Evolutionary conservation across 192 early-diverging fungal genomes (phyloP).

Genomic region (Coemansia sp.): DNA sequence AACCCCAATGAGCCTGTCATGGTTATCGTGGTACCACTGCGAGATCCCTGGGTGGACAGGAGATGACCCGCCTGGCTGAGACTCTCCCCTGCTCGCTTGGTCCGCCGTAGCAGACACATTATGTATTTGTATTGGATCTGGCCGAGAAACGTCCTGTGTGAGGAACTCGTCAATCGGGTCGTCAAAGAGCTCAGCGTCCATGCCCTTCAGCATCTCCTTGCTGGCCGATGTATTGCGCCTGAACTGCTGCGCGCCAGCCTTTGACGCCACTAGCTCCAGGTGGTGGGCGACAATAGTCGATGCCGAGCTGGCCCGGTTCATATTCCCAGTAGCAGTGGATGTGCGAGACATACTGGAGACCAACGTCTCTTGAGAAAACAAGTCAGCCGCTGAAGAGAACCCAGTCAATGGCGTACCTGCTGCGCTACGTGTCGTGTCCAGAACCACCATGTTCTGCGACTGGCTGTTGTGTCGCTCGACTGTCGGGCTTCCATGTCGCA

Average conservation of each 20-base stretch:
- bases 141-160: conserved; percentile 6
- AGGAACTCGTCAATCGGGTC: conserved; percentile 53
- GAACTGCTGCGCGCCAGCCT: neutral
- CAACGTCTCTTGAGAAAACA: conserved; percentile 12
- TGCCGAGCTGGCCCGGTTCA: conserved; percentile 8
- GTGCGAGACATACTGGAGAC: neutral
- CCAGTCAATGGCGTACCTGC: neutral
- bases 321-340: neutral
- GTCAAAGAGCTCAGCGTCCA: conserved; percentile 27
- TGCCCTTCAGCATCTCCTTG: conserved; percentile 6
- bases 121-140: neutral
- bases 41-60: conserved; percentile 21
- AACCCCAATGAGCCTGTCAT: neutral
- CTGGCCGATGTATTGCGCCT: neutral
- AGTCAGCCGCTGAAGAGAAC: neutral
- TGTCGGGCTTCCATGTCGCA: conserved; percentile 48
- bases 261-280: neutral
- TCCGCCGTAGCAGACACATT: neutral
- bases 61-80: neutral
- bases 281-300: conserved; percentile 4
- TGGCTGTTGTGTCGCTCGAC: conserved; percentile 19
- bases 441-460: neutral
- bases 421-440: neutral
- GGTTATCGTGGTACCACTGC: conserved; percentile 50
- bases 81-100: neutral